Base-by-base conservation (phyloP, 805 yeast species). In the Candida nanaspora region DNA sequence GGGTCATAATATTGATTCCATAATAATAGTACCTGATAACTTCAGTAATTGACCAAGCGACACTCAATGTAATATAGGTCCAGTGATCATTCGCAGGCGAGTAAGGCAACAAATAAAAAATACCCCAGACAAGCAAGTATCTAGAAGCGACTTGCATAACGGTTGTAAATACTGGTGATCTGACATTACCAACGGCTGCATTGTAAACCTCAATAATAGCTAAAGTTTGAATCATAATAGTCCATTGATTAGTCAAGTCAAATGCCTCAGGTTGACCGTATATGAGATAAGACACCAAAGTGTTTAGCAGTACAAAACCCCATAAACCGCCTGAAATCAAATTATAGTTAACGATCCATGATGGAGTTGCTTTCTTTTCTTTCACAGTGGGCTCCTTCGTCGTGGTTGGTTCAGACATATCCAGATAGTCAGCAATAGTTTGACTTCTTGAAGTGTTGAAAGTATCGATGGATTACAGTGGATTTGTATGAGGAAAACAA, bases 31-130 rank as follows among this genome's bases (percentile, higher is more conserved):
- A 93, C 59, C 98, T 74, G 42, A 89, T 81, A 35, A 86, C 72
- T 62, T 93, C 98, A n/a, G 98, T 86, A 40, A 86, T 52, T n/a
- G 93, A 78, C 98, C 98, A 93, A 11, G 96, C 88, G 34, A 78
- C 50, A 36, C 80, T 69, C 59, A 91, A 72, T 1, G 91, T 68
- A 42, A 80, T 62, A 60, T 82, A 89, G 14, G 75, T 69, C 75
- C 78, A 68, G 48, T 69, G 71, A 49, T 50, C 40, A 49, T 73
- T 70, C 23, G 87, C 87, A 16, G 82, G 83, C 0, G 86, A 73
- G 16, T 74, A 55, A 8, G 98, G 96, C 47, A 88, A 68, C n/a
- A 71, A 59, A 39, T 77, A 77, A 62, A 87, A 78, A 39, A 91
- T 74, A 3, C 97, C 97, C 66, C 83, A 69, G 6, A 86, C 95